Conservation (phyloP, 495 filamentous ascomycete genomes). For the Entonaema liquescens region DNA sequence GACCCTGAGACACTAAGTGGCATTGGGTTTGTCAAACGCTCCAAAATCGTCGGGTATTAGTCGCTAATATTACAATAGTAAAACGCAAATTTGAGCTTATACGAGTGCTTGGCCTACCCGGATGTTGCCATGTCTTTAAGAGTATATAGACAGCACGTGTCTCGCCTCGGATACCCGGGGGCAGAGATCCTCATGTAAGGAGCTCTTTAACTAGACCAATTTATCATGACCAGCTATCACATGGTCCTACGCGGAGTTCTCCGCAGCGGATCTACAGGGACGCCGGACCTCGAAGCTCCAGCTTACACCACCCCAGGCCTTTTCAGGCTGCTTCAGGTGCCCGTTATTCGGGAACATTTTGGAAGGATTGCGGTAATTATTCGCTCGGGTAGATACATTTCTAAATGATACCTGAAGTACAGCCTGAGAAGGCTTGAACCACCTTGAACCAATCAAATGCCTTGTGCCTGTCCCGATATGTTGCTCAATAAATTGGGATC, state of each 20-base stretch:
- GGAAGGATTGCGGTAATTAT: constrained; percentile 35
- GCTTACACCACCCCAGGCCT: constrained; percentile 1
- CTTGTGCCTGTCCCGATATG: constrained; percentile 38
- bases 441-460: constrained; percentile 35
- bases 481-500: constrained; percentile 40
- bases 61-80: constrained; percentile 40
- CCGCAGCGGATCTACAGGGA: constrained; percentile 20
- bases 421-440: constrained; percentile 39
- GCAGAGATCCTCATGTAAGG: constrained; percentile 9
- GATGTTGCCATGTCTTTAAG: background rate
- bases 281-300: constrained; percentile 26
- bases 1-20: constrained; percentile 82
- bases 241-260: constrained; percentile 20
- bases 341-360: constrained; percentile 23
- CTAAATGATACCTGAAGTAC: constrained; percentile 39
- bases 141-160: constrained; percentile 10
- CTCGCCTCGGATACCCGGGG: constrained; percentile 1
- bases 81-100: constrained; percentile 44
- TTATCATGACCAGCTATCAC: constrained; percentile 8
- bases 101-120: background rate
- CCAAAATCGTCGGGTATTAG: constrained; percentile 7
- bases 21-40: constrained; percentile 88
- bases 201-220: constrained; percentile 11
- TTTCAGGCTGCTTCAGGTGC: constrained; percentile 16
- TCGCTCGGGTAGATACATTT: constrained; percentile 40